A percentile compares a stretch with the other conserved stretches of the same genome.
These are phyloP conservation scores for Monosporascus cannonballus DNA, from an alignment of 2,329 filamentous ascomycete genomes.

Conservation along the genomic window DNA sequence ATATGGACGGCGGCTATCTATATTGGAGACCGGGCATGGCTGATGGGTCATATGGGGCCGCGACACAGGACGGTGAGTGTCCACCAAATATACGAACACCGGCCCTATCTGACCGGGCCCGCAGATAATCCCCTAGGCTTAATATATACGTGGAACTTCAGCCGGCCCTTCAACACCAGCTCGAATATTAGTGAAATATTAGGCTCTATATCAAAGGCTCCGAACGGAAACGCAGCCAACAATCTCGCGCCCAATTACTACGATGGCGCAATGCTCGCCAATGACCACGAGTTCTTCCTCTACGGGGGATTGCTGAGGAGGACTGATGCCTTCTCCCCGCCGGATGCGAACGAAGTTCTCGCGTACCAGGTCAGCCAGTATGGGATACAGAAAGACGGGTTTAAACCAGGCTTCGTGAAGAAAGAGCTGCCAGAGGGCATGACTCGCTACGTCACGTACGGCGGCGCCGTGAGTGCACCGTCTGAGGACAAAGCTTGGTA, in stretches of 20 bases:
- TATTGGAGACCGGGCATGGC: constrained; percentile 45
- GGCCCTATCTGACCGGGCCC: constrained; percentile 5
- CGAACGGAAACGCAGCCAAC: constrained; percentile 37
- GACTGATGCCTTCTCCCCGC: constrained; percentile 30
- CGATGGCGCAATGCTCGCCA: constrained; percentile 61
- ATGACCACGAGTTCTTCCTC: constrained; percentile 55
- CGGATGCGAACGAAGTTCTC: constrained; percentile 37
- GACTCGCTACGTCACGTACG: constrained; percentile 58
- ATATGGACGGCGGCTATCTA: constrained; percentile 57
- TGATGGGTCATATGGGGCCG: constrained; percentile 31
- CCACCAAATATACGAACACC: neutral
- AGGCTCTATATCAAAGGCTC: constrained; percentile 38
- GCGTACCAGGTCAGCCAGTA: constrained; percentile 49
- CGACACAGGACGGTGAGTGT: constrained; percentile 36
- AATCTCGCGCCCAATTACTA: constrained; percentile 49
- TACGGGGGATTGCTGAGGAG: constrained; percentile 52
- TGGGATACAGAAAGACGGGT: constrained; percentile 36
- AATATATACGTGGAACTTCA: constrained; percentile 55
- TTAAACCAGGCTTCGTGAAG: constrained; percentile 36
- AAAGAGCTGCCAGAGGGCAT: constrained; percentile 36
- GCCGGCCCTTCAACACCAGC: constrained; percentile 44
- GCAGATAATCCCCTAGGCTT: constrained; percentile 46
- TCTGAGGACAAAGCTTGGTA: constrained; percentile 69
- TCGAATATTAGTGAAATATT: constrained; percentile 50
- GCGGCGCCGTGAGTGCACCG: constrained; percentile 57